Base-by-base conservation (phyloP, 1,284 basidiomycete genomes). In the Sporisorium graminicola region DNA sequence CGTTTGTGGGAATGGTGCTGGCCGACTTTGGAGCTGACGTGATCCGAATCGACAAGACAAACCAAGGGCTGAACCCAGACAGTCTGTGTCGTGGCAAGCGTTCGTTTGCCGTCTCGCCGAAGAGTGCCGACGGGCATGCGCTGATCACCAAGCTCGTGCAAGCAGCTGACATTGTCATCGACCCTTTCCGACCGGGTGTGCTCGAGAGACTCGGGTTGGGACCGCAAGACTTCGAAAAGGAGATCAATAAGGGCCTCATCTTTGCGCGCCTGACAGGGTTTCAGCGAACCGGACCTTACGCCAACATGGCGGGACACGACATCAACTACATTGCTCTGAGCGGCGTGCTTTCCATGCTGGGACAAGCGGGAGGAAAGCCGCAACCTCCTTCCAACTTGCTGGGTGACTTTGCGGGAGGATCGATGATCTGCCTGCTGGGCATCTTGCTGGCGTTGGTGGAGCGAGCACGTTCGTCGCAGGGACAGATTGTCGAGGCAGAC, bases 281-380 rank as follows among this genome's bases (percentile, higher is more conserved):
- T 64, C 80, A 85, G 35, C 71, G 86, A 12, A 67, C 65, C 31
- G 81, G 81, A 10, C 74, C 78, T 8, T 84, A 82, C 40, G 78
- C 82, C 5, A 73, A 82, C 53, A 86, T 86, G 85, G 86, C 86
- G 1, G 86, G 86, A 24, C 93, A 94, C 82, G 93, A 94, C 82
- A 90, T 94, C 76, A 94, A 94, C 82, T 94, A 94, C 82, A 88
- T 94, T n/a, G 93, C 93, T 10, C 87, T 93, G 29, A 92, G 91
- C 69, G 93, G 93, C 0, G 88, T 92, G 6, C 87, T 94, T 12
- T 90, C 91, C 26, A 76, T 86, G 76, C 78, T 86, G 22, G 85
- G 85, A 4, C 58, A 67, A 5, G 74, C 74, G 5, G 75, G 83
- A 16, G 90, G 89, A 10, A 91, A 91, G 75, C 93, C 93, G 2